Conservation (phyloP, 345 rosid species). For the Lepidium aucheri region DNA sequence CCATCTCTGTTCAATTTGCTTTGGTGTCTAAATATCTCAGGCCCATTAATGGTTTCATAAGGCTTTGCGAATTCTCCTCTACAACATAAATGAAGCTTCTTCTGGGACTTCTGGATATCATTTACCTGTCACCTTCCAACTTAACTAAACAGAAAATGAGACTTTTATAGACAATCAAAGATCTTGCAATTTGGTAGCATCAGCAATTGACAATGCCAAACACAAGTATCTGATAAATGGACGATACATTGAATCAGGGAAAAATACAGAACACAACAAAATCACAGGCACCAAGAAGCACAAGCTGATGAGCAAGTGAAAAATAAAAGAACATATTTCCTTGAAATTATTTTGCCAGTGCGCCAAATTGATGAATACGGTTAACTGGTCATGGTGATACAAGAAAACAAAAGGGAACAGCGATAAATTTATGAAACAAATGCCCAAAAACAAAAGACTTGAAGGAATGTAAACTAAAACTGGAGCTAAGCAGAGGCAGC, state of each 20-base stretch:
- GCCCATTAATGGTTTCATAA: constrained; percentile 15
- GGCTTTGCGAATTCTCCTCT: not conserved
- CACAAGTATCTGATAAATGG: not conserved
- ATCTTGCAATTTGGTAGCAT: not conserved
- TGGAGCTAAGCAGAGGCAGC: constrained; percentile 23
- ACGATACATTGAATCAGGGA: not conserved
- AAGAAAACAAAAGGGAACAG: constrained; percentile 8
- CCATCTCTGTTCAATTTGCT: not conserved
- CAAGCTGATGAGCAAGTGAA: not conserved
- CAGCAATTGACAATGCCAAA: not conserved
- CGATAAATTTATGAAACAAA: not conserved
- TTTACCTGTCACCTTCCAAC: not conserved
- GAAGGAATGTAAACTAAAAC: constrained; percentile 8
- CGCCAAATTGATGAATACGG: constrained; percentile 19
- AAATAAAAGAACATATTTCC: constrained; percentile 1
- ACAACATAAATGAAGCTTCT: not conserved
- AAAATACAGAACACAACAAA: not conserved
- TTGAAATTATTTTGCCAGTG: constrained; percentile 22
- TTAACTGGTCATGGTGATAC: constrained; percentile 16
- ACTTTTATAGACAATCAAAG: not conserved
- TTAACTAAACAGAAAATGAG: not conserved
- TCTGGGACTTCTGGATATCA: constrained; percentile 7
- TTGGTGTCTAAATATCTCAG: constrained; percentile 1
- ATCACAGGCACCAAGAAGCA: not conserved
- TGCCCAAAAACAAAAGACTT: not conserved